A percentile compares a stretch with the other conserved stretches of the same genome.
These are phyloP conservation scores for Kwoniella newhampshirensis DNA, from an alignment of 768 basidiomycete genomes.

Conservation along the genomic window DNA sequence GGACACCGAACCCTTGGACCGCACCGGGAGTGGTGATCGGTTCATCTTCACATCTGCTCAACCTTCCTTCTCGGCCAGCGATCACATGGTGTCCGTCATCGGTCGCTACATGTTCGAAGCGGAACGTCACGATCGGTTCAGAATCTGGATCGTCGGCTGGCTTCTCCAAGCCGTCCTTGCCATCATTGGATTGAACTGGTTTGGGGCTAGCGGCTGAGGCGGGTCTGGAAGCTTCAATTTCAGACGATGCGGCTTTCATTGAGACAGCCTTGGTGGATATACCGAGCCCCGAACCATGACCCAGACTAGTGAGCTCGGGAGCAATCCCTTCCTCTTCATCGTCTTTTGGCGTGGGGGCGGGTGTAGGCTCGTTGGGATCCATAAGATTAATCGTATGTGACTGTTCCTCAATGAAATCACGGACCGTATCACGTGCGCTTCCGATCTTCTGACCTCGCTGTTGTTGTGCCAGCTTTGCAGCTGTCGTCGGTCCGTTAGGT, in stretches of 20 bases:
- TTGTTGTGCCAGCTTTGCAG: slow-evolving; percentile 20
- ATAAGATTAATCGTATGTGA: slow-evolving; percentile 38
- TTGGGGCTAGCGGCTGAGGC: slow-evolving; percentile 23
- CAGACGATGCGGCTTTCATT: background rate
- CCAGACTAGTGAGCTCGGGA: background rate
- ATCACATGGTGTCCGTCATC: slow-evolving; percentile 70
- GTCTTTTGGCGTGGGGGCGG: slow-evolving; percentile 19
- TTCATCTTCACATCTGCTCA: slow-evolving; percentile 76
- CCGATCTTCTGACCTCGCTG: slow-evolving; percentile 9
- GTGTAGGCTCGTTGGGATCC: slow-evolving; percentile 51
- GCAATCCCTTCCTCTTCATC: slow-evolving; percentile 4
- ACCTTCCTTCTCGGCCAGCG: slow-evolving; percentile 66
- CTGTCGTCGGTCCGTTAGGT: slow-evolving; percentile 17
- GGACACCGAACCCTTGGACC: slow-evolving; percentile 78
- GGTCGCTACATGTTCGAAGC: slow-evolving; percentile 67
- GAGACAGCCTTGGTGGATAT: slow-evolving; percentile 4
- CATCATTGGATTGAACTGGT: slow-evolving; percentile 12
- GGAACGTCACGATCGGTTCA: slow-evolving; percentile 60
- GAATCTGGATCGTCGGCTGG: slow-evolving; percentile 19
- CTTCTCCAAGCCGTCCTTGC: slow-evolving; percentile 2
- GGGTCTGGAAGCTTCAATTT: slow-evolving; percentile 4
- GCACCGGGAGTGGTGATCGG: slow-evolving; percentile 80
- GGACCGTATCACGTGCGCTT: slow-evolving; percentile 27
- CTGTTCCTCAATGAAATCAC: slow-evolving; percentile 39
- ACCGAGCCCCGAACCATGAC: background rate